A percentile compares a stretch with the other conserved stretches of the same genome.
Evolutionary conservation across 441 rosid genomes (phyloP).

Genomic region (Populus tomentosa): DNA sequence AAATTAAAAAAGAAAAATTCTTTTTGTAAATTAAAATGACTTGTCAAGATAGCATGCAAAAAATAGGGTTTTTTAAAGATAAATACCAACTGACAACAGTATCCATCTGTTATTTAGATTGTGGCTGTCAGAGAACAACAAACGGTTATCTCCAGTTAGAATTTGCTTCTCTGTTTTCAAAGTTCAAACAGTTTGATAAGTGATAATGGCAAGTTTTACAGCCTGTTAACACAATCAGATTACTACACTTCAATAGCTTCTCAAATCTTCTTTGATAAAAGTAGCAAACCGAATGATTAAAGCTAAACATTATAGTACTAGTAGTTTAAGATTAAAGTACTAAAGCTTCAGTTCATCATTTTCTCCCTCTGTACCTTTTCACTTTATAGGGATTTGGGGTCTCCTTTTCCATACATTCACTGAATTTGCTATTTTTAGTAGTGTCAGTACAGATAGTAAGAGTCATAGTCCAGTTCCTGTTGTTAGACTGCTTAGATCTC

Average conservation of each 20-base stretch:
- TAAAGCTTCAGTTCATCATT: background rate
- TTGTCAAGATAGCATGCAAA: background rate
- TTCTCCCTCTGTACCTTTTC: background rate
- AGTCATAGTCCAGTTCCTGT: conserved; percentile 2
- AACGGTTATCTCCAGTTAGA: background rate
- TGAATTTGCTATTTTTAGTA: background rate
- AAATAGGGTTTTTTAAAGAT: background rate
- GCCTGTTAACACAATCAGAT: background rate
- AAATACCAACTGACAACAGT: background rate
- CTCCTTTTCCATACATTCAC: background rate
- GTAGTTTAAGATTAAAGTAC: background rate
- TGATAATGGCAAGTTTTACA: background rate
- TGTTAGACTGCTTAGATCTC: background rate
- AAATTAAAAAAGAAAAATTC: background rate
- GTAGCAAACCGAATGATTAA: conserved; percentile 15
- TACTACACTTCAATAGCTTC: background rate
- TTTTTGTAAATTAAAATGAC: background rate
- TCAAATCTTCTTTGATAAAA: background rate
- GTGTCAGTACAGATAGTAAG: background rate
- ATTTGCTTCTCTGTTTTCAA: background rate
- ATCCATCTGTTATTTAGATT: background rate
- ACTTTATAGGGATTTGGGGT: conserved; percentile 34
- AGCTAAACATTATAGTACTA: background rate
- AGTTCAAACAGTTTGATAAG: background rate
- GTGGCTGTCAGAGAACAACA: background rate